Conservation (phyloP, 768 basidiomycete species). For the Strobilomyces echinocephalus region DNA sequence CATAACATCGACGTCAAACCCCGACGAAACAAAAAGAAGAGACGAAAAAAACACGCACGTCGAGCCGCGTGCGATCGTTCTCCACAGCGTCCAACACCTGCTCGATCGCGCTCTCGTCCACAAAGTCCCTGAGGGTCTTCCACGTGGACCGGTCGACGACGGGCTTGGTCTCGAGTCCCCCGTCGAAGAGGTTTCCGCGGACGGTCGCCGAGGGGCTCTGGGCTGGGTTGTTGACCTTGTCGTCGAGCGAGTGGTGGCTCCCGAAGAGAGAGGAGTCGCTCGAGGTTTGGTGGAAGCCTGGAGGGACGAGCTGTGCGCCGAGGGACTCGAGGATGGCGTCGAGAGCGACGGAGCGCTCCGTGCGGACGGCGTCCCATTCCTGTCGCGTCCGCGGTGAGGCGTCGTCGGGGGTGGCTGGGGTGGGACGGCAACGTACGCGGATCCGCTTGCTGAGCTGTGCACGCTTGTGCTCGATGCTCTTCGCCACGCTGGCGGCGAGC, state of each 20-base stretch:
- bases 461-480: conserved; percentile 70
- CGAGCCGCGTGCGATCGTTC: conserved; percentile 58
- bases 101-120: conserved; percentile 78
- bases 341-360: conserved; percentile 54
- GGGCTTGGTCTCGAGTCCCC: conserved; percentile 15
- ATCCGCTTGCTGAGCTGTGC: conserved; percentile 54
- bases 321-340: conserved; percentile 71
- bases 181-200: conserved; percentile 19
- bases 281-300: conserved; percentile 65
- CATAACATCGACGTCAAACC: too few species aligned
- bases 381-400: conserved; percentile 24
- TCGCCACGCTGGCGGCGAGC: conserved; percentile 71
- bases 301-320: conserved; percentile 68
- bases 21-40: background rate
- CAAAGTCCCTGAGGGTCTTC: conserved; percentile 84
- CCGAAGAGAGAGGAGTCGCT: conserved; percentile 76
- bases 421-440: conserved; percentile 49
- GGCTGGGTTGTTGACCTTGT: conserved; percentile 38
- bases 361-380: conserved; percentile 71
- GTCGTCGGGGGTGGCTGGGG: too few species aligned
- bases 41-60: conserved; percentile 46
- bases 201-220: conserved; percentile 31
- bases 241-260: conserved; percentile 57
- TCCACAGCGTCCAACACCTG: conserved; percentile 72
- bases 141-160: conserved; percentile 54